These are phyloP conservation scores for Rubroboletus pulcherrimus DNA, from an alignment of 768 basidiomycete species.

Conservation along the genomic window DNA sequence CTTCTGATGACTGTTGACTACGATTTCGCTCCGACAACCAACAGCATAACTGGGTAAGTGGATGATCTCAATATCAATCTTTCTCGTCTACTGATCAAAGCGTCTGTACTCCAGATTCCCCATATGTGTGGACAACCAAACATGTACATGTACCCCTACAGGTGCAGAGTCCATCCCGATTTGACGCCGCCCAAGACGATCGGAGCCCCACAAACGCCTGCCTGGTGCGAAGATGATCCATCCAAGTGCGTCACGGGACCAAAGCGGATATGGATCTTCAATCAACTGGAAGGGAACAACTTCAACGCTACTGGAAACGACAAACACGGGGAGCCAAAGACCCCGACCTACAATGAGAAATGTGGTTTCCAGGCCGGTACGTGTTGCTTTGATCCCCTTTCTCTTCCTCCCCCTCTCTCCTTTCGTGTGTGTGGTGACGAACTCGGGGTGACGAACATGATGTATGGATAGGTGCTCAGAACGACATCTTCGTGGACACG, in stretches of 20 bases:
- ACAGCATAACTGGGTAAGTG: conserved; percentile 12
- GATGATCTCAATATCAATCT: no score
- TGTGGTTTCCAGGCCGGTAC: conserved; percentile 15
- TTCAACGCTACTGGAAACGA: conserved; percentile 1
- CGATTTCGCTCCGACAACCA: neutral
- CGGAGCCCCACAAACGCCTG: neutral
- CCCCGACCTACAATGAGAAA: conserved; percentile 8
- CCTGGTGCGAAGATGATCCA: conserved; percentile 6
- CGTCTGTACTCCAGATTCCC: conserved; percentile 1
- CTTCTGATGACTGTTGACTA: neutral
- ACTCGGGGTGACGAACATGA: neutral
- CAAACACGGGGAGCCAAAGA: neutral
- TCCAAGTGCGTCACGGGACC: conserved; percentile 7
- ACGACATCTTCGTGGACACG: conserved; percentile 12
- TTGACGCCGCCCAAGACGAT: neutral
- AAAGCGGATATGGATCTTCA: neutral
- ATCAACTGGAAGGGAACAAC: conserved; percentile 9
- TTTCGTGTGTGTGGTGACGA: neutral
- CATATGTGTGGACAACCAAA: conserved; percentile 8
- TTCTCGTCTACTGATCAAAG: neutral
- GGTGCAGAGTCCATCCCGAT: neutral
- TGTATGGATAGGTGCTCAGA: conserved; percentile 11
- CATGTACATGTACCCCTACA: neutral
- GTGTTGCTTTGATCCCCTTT: neutral
- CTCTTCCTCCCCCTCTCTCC: neutral